Evolutionary conservation across 305 asterid species (phyloP).

Genomic region (Ilex paraguariensis): DNA sequence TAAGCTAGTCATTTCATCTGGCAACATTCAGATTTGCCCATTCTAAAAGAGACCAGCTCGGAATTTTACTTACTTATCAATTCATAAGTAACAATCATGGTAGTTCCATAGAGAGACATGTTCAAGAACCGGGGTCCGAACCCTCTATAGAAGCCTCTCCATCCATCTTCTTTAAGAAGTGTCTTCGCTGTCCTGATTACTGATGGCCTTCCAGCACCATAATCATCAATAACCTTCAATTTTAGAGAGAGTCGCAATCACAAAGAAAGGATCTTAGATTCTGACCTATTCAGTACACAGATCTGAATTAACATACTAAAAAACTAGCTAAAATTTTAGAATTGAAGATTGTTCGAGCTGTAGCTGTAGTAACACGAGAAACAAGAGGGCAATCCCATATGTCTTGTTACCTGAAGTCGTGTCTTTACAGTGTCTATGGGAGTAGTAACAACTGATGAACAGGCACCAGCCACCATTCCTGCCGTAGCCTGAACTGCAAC

Average conservation of each 20-base stretch:
- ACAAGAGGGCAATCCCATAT: neutral
- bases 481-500: slow-evolving; percentile 75
- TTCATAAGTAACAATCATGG: slow-evolving; percentile 92
- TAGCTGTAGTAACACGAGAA: neutral
- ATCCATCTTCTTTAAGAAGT: slow-evolving; percentile 78
- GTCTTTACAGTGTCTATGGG: slow-evolving; percentile 85
- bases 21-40: neutral
- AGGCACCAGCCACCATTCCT: slow-evolving; percentile 79
- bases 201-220: slow-evolving; percentile 83
- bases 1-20: neutral
- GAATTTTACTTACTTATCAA: slow-evolving; percentile 55
- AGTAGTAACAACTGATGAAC: slow-evolving; percentile 73
- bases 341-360: neutral
- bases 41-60: neutral
- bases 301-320: too few species aligned
- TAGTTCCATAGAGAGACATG: slow-evolving; percentile 89
- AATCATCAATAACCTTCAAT: slow-evolving; percentile 68
- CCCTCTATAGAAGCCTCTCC: slow-evolving; percentile 89
- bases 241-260: neutral
- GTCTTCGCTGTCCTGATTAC: slow-evolving; percentile 62
- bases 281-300: too few species aligned
- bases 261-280: too few species aligned
- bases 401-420: slow-evolving; percentile 64
- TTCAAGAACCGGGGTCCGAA: slow-evolving; percentile 85
- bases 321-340: too few species aligned